Base-by-base conservation (phyloP, 805 yeast genomes). In the Metschnikowia gruessii region DNA sequence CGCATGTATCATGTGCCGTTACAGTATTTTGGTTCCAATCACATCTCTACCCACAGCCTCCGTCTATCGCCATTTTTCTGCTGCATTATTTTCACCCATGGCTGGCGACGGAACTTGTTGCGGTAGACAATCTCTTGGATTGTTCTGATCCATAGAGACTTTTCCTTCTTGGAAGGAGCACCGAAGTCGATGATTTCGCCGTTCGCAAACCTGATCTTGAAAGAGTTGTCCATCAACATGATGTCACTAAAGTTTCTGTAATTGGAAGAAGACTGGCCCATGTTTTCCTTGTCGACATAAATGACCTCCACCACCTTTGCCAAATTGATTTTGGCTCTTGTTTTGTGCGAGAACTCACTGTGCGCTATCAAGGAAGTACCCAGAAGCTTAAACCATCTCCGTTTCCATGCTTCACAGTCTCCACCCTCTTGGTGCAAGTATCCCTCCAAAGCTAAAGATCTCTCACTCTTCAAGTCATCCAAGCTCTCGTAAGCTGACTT, bases 391-490 rank as follows among this genome's bases (percentile, higher is more conserved):
- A 84, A 89, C 66, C 66, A 87, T 47, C 97, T 75, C 53, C 85
- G 79, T 55, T 86, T 80, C 82, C 91, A 80, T 24, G 74, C 69
- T 13, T 75, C 78, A 55, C 94, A 79, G 67, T 91, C 98, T 9
- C 97, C 97, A 16, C 98, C 98, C 59, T 85, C 88, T 66, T 91
- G 98, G 56, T 81, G 80, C 68, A 92, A 68, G 58, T 71, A 83
- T 0, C 97, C 97, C 60, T 85, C 84, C 57, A 69, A 68, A 1
- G 40, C 36, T 16, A 57, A 38, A 9, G 53, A 40, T 7, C 55
- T 40, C 45, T 70, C 74, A 18, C 56, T 48, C 30, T 48, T 52
- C 43, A 72, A 55, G 29, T 69, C 68, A 19, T 62, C 61, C 33
- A 70, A 55, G 22, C 66, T 59, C 36, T 70, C 75, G 45, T 52